These are phyloP conservation scores for Termitomyces sp. DNA, from an alignment of 768 basidiomycete species.

Conservation along the genomic window DNA sequence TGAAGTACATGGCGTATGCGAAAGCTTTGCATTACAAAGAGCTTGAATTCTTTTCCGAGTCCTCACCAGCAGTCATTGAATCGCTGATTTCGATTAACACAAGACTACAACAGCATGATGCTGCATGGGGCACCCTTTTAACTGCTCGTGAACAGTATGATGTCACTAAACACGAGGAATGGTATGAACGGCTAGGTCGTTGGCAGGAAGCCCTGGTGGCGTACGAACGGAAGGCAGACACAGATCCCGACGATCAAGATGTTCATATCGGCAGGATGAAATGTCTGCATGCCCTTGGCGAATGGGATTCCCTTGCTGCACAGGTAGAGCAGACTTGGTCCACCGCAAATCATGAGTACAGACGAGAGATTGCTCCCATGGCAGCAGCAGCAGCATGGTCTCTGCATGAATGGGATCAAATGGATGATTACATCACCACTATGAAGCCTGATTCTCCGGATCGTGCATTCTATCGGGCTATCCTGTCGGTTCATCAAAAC, in stretches of 20 bases:
- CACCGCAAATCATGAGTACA: slow-evolving; percentile 75
- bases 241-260: slow-evolving; percentile 73
- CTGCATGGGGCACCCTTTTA: slow-evolving; percentile 93
- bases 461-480: slow-evolving; percentile 92
- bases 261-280: slow-evolving; percentile 89
- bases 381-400: slow-evolving; percentile 98
- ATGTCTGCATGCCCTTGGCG: slow-evolving; percentile 93
- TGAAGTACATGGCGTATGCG: slow-evolving; percentile 91
- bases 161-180: slow-evolving; percentile 90
- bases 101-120: slow-evolving; percentile 93
- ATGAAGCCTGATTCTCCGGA: slow-evolving; percentile 94
- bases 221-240: slow-evolving; percentile 72
- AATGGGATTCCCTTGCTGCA: slow-evolving; percentile 88
- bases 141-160: slow-evolving; percentile 89
- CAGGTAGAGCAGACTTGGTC: slow-evolving; percentile 89
- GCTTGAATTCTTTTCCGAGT: slow-evolving; percentile 91
- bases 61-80: slow-evolving; percentile 87
- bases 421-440: slow-evolving; percentile 93
- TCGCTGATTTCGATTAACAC: slow-evolving; percentile 95
- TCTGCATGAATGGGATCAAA: slow-evolving; percentile 92
- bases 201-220: slow-evolving; percentile 92
- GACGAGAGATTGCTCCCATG: slow-evolving; percentile 90
- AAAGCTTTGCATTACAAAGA: slow-evolving; percentile 99
- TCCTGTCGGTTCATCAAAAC: slow-evolving; percentile 92
- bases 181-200: slow-evolving; percentile 94